Evolutionary conservation across 768 basidiomycete species (phyloP).

Genomic region (Lyophyllum decastes): DNA sequence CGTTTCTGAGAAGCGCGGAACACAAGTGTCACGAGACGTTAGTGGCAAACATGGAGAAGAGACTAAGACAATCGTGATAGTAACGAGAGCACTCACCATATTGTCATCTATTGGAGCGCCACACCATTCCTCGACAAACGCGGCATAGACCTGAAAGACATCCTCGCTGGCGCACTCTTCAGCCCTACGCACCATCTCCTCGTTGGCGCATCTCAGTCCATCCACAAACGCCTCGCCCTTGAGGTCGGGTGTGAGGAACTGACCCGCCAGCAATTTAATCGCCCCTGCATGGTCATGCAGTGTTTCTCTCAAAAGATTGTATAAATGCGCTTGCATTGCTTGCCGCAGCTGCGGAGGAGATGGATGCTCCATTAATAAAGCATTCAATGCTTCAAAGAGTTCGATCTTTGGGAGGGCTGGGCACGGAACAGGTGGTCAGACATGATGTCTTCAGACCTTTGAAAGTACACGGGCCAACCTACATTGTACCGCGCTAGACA

Average conservation of each 20-base stretch:
- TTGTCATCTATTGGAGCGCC: constrained; percentile 45
- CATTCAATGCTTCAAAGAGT: constrained; percentile 40
- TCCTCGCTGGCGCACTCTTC: constrained; percentile 23
- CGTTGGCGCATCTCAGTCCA: constrained; percentile 37
- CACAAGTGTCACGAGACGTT: constrained; percentile 41
- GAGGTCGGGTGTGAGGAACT: constrained; percentile 30
- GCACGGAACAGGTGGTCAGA: constrained; percentile 1
- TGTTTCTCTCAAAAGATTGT: constrained; percentile 31
- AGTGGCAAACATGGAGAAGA: constrained; percentile 33
- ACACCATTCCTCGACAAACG: constrained; percentile 58
- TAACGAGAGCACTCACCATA: constrained; percentile 42
- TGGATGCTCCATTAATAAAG: constrained; percentile 39
- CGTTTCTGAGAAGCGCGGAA: constrained; percentile 41
- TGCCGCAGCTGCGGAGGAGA: constrained; percentile 33
- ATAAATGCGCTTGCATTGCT: constrained; percentile 39
- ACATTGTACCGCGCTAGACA: constrained; percentile 77
- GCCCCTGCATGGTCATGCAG: constrained; percentile 37
- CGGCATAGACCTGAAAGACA: constrained; percentile 39
- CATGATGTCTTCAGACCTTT: background rate
- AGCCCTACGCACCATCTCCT: constrained; percentile 33
- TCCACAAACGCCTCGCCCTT: constrained; percentile 38
- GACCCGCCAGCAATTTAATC: constrained; percentile 34
- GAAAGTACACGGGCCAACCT: constrained; percentile 8
- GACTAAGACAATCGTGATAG: background rate
- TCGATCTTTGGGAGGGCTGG: constrained; percentile 43